phyloP scores from a whole-genome alignment of 768 basidiomycete species.

The Candolleomyces aberdarensis region DNA sequence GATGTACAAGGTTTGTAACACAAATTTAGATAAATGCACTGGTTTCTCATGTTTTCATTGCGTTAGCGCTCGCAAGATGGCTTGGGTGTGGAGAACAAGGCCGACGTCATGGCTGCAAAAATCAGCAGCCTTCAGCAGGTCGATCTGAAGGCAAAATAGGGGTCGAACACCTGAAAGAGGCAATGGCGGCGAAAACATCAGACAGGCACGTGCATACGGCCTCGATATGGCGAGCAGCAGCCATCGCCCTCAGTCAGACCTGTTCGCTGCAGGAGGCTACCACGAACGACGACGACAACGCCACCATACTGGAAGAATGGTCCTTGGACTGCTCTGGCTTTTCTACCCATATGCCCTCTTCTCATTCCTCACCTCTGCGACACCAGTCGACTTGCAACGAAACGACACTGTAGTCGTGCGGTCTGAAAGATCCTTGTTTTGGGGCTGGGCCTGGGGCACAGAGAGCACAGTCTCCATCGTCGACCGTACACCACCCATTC shows the following conservation, averaged over 20 bases:
- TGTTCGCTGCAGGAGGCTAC: conserved; percentile 3
- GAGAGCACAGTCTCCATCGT: conserved; percentile 74
- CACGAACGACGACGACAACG: neutral
- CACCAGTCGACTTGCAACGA: conserved; percentile 27
- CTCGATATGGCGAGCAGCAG: neutral
- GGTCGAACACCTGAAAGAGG: too few relatives aligned
- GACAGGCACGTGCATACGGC: neutral
- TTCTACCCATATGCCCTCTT: conserved; percentile 16
- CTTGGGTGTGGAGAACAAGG: too few relatives aligned
- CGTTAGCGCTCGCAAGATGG: too few relatives aligned
- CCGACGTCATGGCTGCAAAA: too few relatives aligned
- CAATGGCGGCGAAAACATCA: neutral
- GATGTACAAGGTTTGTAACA: too few relatives aligned
- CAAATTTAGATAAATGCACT: too few relatives aligned
- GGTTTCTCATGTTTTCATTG: too few relatives aligned
- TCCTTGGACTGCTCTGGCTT: conserved; percentile 28
- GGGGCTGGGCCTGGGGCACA: conserved; percentile 68
- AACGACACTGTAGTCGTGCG: conserved; percentile 32
- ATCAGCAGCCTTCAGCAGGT: too few relatives aligned
- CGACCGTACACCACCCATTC: conserved; percentile 67
- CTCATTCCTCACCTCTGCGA: conserved; percentile 18
- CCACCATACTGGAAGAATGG: conserved; percentile 17
- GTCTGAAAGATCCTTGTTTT: conserved; percentile 54
- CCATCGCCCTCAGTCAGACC: neutral
- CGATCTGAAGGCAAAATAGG: too few relatives aligned